Evolutionary conservation across 2,329 filamentous ascomycete species (phyloP).

Genomic region (Paecilomyces sp.): DNA sequence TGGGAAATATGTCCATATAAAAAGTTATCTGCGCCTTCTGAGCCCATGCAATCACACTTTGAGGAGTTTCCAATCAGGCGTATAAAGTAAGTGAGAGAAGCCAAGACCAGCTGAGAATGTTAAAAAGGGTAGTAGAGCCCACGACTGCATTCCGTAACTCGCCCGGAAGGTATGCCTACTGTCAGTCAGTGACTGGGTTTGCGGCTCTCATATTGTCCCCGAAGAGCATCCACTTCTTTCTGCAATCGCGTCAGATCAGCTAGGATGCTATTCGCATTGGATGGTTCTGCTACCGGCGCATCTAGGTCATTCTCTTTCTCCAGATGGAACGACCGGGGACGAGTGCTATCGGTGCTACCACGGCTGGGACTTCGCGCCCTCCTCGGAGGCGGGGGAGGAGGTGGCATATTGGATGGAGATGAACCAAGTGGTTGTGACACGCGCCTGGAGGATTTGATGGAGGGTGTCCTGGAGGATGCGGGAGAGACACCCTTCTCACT

Average conservation of each 20-base stretch:
- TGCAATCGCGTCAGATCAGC: slow-evolving; percentile 66
- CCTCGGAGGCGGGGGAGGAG: slow-evolving; percentile 42
- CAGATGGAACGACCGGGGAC: slow-evolving; percentile 8
- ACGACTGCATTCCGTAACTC: not conserved
- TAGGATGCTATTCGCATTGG: slow-evolving; percentile 53
- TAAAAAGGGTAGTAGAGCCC: not conserved
- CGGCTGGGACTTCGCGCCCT: slow-evolving; percentile 36
- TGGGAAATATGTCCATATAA: not conserved
- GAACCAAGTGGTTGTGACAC: slow-evolving; percentile 13
- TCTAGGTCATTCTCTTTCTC: slow-evolving; percentile 16
- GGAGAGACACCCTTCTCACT: slow-evolving; percentile 10
- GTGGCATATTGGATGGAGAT: slow-evolving; percentile 23
- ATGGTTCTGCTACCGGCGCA: slow-evolving; percentile 26
- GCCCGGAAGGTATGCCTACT: not conserved
- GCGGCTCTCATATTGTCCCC: slow-evolving; percentile 31
- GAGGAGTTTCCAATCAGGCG: not conserved
- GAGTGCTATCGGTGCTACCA: slow-evolving; percentile 26
- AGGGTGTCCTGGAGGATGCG: slow-evolving; percentile 13
- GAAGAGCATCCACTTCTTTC: slow-evolving; percentile 62
- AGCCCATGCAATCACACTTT: not conserved
- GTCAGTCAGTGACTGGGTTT: slow-evolving; percentile 20
- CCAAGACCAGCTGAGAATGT: not conserved
- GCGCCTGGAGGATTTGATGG: slow-evolving; percentile 22
- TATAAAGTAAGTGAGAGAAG: not conserved
- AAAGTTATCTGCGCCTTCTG: not conserved